These are phyloP conservation scores for Tuber melanosporum DNA, from an alignment of 495 filamentous ascomycete species.

Conservation along the genomic window DNA sequence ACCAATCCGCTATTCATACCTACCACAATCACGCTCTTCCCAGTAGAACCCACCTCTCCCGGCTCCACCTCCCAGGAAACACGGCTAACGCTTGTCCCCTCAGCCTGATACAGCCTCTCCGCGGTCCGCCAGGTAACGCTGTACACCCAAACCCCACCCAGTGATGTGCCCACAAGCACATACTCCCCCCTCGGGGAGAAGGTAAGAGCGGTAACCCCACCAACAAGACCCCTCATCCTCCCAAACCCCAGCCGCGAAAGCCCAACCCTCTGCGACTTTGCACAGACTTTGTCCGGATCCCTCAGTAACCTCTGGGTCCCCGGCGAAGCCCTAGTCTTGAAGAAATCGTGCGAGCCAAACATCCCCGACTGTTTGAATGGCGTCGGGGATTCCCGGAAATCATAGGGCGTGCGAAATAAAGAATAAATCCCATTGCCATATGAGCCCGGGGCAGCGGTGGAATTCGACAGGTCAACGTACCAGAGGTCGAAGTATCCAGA, in stretches of 20 bases:
- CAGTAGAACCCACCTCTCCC: conserved; percentile 13
- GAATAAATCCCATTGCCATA: neutral
- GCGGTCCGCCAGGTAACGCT: conserved; percentile 5
- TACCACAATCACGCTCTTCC: conserved; percentile 5
- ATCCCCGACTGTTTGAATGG: neutral
- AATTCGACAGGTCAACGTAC: conserved; percentile 15
- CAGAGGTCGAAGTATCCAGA: conserved; percentile 24
- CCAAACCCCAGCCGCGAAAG: conserved; percentile 1
- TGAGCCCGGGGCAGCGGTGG: neutral
- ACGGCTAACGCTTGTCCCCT: conserved; percentile 10
- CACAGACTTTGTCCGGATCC: neutral
- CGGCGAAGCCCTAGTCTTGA: conserved; percentile 11
- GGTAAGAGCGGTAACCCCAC: conserved; percentile 13
- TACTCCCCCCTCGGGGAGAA: conserved; percentile 24
- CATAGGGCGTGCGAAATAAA: neutral
- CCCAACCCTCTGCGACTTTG: conserved; percentile 9
- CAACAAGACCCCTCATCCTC: conserved; percentile 7
- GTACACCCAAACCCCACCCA: conserved; percentile 25
- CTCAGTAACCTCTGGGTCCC: neutral
- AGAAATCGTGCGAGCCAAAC: conserved; percentile 5
- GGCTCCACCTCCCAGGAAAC: conserved; percentile 17
- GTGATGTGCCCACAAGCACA: conserved; percentile 18
- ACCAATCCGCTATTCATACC: conserved; percentile 24
- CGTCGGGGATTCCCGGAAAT: neutral
- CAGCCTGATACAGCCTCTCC: conserved; percentile 4